Percentiles rank a stretch among this genome's conserved stretches.
These are phyloP conservation scores for Medicago lupulina DNA, from an alignment of 306 rosid species.

Conservation along the genomic window DNA sequence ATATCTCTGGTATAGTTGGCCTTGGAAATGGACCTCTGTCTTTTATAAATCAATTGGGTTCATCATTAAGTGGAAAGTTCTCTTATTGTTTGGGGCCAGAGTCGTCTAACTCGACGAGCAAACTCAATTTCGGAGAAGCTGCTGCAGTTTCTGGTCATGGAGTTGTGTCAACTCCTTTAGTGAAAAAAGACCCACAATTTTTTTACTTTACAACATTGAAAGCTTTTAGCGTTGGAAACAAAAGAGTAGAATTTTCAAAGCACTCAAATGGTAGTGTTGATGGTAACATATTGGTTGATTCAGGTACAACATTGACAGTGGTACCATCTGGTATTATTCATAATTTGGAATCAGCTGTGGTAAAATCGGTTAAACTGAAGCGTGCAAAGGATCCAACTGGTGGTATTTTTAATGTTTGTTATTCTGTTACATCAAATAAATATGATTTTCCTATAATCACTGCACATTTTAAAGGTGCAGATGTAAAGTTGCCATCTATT, in stretches of 20 bases:
- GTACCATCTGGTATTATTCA: slow-evolving; percentile 34
- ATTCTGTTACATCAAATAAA: neutral
- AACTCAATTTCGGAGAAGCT: slow-evolving; percentile 36
- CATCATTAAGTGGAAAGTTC: slow-evolving; percentile 25
- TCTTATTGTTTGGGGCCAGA: slow-evolving; percentile 58
- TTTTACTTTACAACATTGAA: neutral
- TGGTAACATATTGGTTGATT: slow-evolving; percentile 47
- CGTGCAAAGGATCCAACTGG: slow-evolving; percentile 17
- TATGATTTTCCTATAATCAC: slow-evolving; percentile 12
- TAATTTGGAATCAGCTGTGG: slow-evolving; percentile 38
- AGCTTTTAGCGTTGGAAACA: slow-evolving; percentile 22
- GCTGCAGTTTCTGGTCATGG: neutral
- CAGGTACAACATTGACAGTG: slow-evolving; percentile 40
- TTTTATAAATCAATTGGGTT: slow-evolving; percentile 44
- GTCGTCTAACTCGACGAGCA: neutral
- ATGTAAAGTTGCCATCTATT: too few species aligned
- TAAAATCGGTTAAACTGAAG: neutral
- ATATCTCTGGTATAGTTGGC: slow-evolving; percentile 57
- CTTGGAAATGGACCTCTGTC: slow-evolving; percentile 52
- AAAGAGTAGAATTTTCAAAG: neutral
- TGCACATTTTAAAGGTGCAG: too few species aligned
- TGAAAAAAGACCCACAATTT: neutral
- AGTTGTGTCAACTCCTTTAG: slow-evolving; percentile 33
- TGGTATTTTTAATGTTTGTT: slow-evolving; percentile 28
- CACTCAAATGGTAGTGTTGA: too few species aligned